These are phyloP conservation scores for Leccinellum albellum DNA, from an alignment of 768 basidiomycete genomes.

Conservation along the genomic window DNA sequence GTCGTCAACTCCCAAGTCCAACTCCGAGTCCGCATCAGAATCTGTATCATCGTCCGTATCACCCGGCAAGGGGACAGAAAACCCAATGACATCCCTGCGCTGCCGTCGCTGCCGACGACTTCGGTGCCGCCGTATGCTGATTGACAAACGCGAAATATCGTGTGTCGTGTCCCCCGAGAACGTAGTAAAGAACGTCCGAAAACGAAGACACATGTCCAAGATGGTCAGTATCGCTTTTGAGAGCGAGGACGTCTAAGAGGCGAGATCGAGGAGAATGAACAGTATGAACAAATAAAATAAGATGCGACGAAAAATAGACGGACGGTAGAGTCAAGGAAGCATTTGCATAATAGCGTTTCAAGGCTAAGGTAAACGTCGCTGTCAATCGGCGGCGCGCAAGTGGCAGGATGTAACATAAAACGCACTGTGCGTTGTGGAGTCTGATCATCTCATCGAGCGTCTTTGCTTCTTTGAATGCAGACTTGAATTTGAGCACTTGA, in stretches of 20 bases:
- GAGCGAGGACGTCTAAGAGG: constrained; percentile 55
- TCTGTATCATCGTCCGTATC: constrained; percentile 34
- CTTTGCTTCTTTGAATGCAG: constrained; percentile 45
- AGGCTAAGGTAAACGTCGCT: constrained; percentile 39
- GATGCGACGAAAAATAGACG: constrained; percentile 8
- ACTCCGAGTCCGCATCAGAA: constrained; percentile 33
- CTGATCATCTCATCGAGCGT: constrained; percentile 77
- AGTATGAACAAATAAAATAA: background rate
- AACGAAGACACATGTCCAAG: constrained; percentile 71
- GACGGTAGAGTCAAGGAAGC: constrained; percentile 63
- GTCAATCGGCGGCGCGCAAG: background rate
- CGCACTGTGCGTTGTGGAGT: constrained; percentile 69
- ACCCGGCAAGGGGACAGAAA: constrained; percentile 38
- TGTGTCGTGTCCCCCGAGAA: constrained; percentile 61
- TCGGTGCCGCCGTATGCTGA: constrained; percentile 55
- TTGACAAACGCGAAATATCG: constrained; percentile 48
- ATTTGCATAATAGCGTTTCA: constrained; percentile 55
- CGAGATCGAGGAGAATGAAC: background rate
- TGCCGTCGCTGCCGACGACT: constrained; percentile 57
- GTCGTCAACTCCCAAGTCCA: background rate
- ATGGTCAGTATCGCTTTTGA: constrained; percentile 65
- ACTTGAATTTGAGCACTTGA: constrained; percentile 58
- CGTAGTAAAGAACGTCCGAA: constrained; percentile 58
- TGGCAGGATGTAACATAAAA: background rate
- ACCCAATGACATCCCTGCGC: constrained; percentile 58